Base-by-base conservation (phyloP, 2,329 filamentous ascomycete genomes). In the Trichoderma oligosporum region DNA sequence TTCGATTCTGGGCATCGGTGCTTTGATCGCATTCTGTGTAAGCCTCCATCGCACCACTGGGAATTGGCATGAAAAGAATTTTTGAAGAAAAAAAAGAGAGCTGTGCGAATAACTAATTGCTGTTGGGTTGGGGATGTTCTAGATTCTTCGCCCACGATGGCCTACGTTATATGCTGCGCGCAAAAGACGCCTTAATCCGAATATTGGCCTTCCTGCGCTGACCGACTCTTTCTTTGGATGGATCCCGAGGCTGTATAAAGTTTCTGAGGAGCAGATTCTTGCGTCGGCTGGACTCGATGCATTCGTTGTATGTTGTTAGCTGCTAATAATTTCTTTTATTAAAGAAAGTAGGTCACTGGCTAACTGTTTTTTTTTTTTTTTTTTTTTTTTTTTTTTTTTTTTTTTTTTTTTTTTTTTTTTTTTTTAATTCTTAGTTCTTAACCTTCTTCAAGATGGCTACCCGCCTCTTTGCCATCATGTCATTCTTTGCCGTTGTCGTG, bases 381-480 rank as follows among this genome's bases (percentile, higher is more conserved):
- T n/a, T n/a, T n/a, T n/a, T n/a, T n/a, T n/a, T n/a, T n/a, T n/a
- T n/a, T n/a, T n/a, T n/a, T n/a, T n/a, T n/a, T n/a, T n/a, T n/a
- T n/a, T n/a, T n/a, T n/a, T n/a, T n/a, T n/a, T n/a, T n/a, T n/a
- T n/a, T n/a, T n/a, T n/a, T n/a, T n/a, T n/a, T n/a, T n/a, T n/a
- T n/a, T n/a, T n/a, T n/a, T n/a, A n/a, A n/a, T n/a, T n/a, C n/a
- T n/a, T 24, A 75, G 82, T 97, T 99, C 69, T 79, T 99, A 12
- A 83, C 87, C 14, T 99, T 99, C 74, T 97, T 97, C 79, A 95
- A 92, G 70, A 94, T 97, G 84, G 87, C 93, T 11, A 89, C 91
- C 63, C 89, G 88, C 61, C 88, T 97, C 64, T 86, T 97, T 49
- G 76, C 82, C 14, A 76, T 88, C 51, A 88, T 95, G 65, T 82